Conservation (phyloP, 257 asterid genomes). For the Verbascum thapsus region DNA sequence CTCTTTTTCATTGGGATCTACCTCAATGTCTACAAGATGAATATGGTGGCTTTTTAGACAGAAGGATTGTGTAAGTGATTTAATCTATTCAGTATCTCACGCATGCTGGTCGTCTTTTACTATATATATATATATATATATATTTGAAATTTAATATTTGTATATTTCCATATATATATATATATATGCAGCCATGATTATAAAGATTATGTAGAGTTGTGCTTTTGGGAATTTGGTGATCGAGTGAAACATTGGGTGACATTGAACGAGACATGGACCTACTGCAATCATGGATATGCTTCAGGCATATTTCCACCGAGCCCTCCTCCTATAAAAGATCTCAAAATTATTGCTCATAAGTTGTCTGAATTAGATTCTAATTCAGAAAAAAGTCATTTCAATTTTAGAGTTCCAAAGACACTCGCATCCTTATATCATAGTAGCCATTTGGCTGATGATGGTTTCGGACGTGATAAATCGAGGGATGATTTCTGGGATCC, state of each 20-base stretch:
- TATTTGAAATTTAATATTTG: background rate
- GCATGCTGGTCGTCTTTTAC: too few relatives aligned
- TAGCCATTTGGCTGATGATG: background rate
- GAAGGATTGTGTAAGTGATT: constrained; percentile 25
- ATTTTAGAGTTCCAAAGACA: too few relatives aligned
- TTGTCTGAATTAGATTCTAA: too few relatives aligned
- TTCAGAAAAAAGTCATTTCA: too few relatives aligned
- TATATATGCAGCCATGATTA: constrained; percentile 40
- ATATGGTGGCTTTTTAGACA: constrained; percentile 36
- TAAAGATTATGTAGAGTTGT: constrained; percentile 38
- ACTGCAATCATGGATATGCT: constrained; percentile 22
- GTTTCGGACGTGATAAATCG: background rate
- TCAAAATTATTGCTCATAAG: too few relatives aligned
- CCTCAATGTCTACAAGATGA: constrained; percentile 42
- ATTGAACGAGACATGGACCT: constrained; percentile 39
- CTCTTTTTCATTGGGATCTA: constrained; percentile 38
- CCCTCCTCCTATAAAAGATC: background rate
- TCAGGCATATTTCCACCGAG: constrained; percentile 28
- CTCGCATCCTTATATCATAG: too few relatives aligned
- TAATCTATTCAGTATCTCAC: too few relatives aligned
- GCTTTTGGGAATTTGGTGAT: constrained; percentile 51
- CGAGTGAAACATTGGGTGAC: constrained; percentile 48
- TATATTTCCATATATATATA: too few relatives aligned
- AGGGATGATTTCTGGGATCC: constrained; percentile 5
- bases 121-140: too few relatives aligned